Conservation (phyloP, 23 red algal species). For the Gracilaria gracilis region DNA sequence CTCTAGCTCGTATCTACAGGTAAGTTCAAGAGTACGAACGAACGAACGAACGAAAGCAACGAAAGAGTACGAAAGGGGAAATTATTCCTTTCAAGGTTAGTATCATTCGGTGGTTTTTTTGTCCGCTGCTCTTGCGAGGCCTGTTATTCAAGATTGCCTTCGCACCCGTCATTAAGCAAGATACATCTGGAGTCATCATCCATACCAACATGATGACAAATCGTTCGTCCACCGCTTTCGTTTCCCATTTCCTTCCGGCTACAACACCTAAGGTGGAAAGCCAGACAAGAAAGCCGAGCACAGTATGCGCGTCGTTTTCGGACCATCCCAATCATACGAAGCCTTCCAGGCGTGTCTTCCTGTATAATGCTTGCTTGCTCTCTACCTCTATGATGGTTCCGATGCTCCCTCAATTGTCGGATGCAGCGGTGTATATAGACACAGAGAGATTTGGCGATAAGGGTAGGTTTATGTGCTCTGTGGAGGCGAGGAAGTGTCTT, state of each 20-base stretch:
- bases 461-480: neutral
- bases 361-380: neutral
- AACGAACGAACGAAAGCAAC: too few species aligned
- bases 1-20: too few species aligned
- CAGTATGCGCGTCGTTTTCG: neutral
- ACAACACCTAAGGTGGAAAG: neutral
- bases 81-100: too few species aligned
- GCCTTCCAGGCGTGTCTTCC: slow-evolving; percentile 17
- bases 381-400: slow-evolving; percentile 14
- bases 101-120: too few species aligned
- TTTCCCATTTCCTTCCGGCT: neutral
- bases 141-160: too few species aligned
- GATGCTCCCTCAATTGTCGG: slow-evolving; percentile 16
- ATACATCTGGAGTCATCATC: too few species aligned
- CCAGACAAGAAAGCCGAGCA: neutral
- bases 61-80: too few species aligned
- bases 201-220: too few species aligned
- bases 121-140: too few species aligned
- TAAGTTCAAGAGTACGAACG: too few species aligned
- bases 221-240: neutral
- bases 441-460: slow-evolving; percentile 83
- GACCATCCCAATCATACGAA: neutral
- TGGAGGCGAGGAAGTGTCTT: neutral
- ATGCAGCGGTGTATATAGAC: slow-evolving; percentile 73
- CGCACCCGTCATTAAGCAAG: too few species aligned